A percentile compares a stretch with the other conserved stretches of the same genome.
Evolutionary conservation across 2,329 filamentous ascomycete genomes (phyloP).

Genomic region (Gnomoniopsis smithogilvyi): DNA sequence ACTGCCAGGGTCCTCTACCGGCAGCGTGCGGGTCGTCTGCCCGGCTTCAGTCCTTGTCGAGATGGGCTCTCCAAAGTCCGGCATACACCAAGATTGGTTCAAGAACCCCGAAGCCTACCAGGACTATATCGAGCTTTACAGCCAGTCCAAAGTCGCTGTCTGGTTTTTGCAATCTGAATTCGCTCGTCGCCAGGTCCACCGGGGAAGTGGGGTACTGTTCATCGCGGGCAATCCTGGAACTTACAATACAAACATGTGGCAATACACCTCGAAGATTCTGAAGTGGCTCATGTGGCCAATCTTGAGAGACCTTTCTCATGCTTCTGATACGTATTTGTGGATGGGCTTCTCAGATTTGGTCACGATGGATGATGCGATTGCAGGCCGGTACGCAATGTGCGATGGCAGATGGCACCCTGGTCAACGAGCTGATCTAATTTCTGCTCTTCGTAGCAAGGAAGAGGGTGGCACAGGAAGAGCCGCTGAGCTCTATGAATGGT

Average conservation of each 20-base stretch:
- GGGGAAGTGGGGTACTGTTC: constrained; percentile 8
- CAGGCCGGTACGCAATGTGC: constrained; percentile 22
- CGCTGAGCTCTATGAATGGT: constrained; percentile 21
- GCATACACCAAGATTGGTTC: constrained; percentile 19
- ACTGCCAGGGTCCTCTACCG: constrained; percentile 11
- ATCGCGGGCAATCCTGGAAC: constrained; percentile 1
- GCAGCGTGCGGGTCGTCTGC: constrained; percentile 22
- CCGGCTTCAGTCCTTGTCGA: constrained; percentile 22
- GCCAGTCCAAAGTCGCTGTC: constrained; percentile 19
- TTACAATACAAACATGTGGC: constrained; percentile 2
- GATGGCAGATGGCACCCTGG: constrained; percentile 24
- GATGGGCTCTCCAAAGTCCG: constrained; percentile 16
- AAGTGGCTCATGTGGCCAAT: neutral
- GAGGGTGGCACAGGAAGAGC: constrained; percentile 21
- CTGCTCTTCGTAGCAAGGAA: constrained; percentile 11
- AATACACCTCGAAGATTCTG: neutral
- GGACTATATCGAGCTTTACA: constrained; percentile 19
- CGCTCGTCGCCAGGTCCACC: constrained; percentile 17
- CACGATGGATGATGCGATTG: constrained; percentile 18
- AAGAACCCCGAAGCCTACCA: constrained; percentile 7
- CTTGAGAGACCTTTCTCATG: constrained; percentile 15
- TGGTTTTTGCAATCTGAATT: constrained; percentile 25
- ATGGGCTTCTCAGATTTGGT: constrained; percentile 22
- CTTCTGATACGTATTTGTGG: constrained; percentile 23
- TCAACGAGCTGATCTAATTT: constrained; percentile 21